A percentile compares a stretch with the other conserved stretches of the same genome.
Evolutionary conservation across 2,329 filamentous ascomycete species (phyloP).

Genomic region (Aureobasidium sp.): DNA sequence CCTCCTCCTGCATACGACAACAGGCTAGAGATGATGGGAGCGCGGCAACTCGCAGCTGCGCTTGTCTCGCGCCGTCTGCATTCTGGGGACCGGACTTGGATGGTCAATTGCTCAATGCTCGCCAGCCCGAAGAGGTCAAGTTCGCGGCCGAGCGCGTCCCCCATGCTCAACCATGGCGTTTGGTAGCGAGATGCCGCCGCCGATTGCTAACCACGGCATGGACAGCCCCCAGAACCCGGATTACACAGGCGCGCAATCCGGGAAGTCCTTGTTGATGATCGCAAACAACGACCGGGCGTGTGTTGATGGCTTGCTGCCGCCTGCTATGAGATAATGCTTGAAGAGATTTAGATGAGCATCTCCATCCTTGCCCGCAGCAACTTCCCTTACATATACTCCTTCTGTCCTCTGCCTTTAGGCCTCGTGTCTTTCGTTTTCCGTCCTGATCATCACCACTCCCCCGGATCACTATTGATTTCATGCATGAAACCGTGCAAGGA

Average conservation of each 20-base stretch:
- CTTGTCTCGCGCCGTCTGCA: constrained; percentile 2
- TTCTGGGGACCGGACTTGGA: background rate
- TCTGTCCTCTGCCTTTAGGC: constrained; percentile 8
- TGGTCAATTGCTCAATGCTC: constrained; percentile 7
- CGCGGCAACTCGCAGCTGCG: constrained; percentile 4
- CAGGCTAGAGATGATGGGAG: background rate
- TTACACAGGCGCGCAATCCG: constrained; percentile 14
- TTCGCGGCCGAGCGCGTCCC: constrained; percentile 12
- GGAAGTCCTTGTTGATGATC: constrained; percentile 13
- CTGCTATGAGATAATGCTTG: constrained; percentile 7
- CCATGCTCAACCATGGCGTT: constrained; percentile 8
- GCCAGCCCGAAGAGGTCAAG: constrained; percentile 9
- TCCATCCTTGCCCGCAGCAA: background rate
- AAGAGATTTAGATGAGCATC: constrained; percentile 4
- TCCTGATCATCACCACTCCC: constrained; percentile 2
- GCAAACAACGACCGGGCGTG: constrained; percentile 14
- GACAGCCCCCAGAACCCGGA: constrained; percentile 12
- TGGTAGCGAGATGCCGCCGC: constrained; percentile 15
- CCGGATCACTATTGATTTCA: constrained; percentile 13
- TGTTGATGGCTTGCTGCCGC: constrained; percentile 5
- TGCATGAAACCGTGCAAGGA: constrained; percentile 14
- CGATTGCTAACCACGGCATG: constrained; percentile 12
- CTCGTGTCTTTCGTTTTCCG: background rate
- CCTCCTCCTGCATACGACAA: constrained; percentile 7
- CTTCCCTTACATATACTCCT: constrained; percentile 12